Conservation (phyloP, 345 rosid genomes). For the Atalantia buxifolia region DNA sequence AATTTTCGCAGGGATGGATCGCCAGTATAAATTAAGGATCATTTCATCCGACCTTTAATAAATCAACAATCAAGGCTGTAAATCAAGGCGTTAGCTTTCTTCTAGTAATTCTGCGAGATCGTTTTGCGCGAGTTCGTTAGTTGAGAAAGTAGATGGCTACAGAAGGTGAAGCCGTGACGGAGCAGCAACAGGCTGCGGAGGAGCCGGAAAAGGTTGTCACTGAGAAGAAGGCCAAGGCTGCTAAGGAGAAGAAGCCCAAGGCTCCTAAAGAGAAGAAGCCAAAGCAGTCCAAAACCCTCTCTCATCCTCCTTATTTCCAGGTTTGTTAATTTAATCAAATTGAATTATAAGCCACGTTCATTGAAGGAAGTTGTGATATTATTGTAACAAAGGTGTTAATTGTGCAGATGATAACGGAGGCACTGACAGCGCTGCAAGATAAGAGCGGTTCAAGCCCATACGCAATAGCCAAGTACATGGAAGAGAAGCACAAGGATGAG, state of each 20-base stretch:
- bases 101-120: background rate
- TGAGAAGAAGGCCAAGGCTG: constrained; percentile 31
- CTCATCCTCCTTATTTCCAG: constrained; percentile 87
- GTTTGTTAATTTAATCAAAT: constrained; percentile 15
- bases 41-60: too few species aligned
- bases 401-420: constrained; percentile 79
- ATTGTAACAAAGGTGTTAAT: background rate
- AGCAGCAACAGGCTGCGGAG: constrained; percentile 20
- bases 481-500: constrained; percentile 63
- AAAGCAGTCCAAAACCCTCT: constrained; percentile 35
- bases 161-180: constrained; percentile 28
- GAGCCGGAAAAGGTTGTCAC: constrained; percentile 30
- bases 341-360: too few species aligned
- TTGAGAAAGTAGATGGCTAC: constrained; percentile 30
- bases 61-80: too few species aligned
- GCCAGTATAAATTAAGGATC: constrained; percentile 32
- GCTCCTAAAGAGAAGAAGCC: constrained; percentile 42
- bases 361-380: too few species aligned
- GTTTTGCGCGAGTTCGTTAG: background rate
- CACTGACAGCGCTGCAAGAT: constrained; percentile 55
- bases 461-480: constrained; percentile 80
- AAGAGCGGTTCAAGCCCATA: constrained; percentile 82
- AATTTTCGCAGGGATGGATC: constrained; percentile 4
- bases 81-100: too few species aligned
- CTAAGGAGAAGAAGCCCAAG: constrained; percentile 37